Conservation (phyloP, 208 protist species). For the Porcisia hertigi region DNA sequence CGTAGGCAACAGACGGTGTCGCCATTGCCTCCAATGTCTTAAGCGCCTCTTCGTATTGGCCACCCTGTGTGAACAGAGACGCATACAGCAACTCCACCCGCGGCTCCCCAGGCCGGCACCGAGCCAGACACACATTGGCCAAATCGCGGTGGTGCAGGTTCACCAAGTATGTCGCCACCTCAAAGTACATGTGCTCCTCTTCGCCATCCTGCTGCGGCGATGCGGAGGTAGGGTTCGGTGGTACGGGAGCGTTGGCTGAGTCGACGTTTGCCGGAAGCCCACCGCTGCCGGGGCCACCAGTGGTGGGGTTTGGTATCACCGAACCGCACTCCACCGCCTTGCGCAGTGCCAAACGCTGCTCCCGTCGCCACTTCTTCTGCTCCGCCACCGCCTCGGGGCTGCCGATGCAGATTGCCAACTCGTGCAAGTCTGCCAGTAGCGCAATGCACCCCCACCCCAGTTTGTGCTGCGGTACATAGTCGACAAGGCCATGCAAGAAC, state of each 20-base stretch:
- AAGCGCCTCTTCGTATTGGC: conserved; percentile 69
- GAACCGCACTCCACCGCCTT: conserved; percentile 39
- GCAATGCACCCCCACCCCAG: conserved; percentile 75
- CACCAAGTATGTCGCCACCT: conserved; percentile 55
- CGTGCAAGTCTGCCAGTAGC: conserved; percentile 64
- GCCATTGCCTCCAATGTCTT: conserved; percentile 38
- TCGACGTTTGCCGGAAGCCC: neutral
- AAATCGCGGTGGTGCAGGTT: conserved; percentile 72
- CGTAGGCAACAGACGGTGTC: neutral
- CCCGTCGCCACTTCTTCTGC: conserved; percentile 51
- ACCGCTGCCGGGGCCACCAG: neutral
- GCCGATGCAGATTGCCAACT: conserved; percentile 49
- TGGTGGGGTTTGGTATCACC: neutral
- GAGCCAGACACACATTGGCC: conserved; percentile 72
- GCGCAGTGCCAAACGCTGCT: conserved; percentile 55
- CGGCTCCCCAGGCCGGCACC: conserved; percentile 38
- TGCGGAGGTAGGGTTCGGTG: neutral
- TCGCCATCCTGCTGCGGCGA: neutral
- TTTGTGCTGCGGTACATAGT: conserved; percentile 40
- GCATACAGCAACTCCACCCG: conserved; percentile 76
- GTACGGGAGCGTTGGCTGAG: neutral
- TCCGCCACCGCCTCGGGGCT: conserved; percentile 42
- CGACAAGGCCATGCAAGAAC: conserved; percentile 82
- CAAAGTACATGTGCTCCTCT: conserved; percentile 38
- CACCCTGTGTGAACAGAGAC: conserved; percentile 68